Percentiles rank a stretch among this genome's conserved stretches.
phyloP scores from a whole-genome alignment of 306 rosid genomes.

The Comarum palustre region DNA sequence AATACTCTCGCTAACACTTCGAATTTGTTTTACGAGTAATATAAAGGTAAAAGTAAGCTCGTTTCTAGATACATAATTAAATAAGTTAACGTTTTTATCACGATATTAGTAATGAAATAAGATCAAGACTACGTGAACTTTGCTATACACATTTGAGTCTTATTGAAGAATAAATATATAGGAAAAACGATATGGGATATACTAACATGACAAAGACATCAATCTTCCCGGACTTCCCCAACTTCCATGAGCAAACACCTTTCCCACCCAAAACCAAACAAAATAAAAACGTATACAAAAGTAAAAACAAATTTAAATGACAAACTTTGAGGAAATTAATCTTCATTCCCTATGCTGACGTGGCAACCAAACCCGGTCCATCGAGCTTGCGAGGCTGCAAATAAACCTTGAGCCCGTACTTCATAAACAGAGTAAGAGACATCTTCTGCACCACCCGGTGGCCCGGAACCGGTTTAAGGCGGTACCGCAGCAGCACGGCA shows the following conservation, averaged over 20 bases:
- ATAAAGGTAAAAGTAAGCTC: no score
- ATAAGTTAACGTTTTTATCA: no score
- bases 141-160: neutral
- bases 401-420: constrained; percentile 68
- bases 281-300: neutral
- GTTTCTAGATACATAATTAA: no score
- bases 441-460: constrained; percentile 84
- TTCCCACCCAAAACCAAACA: constrained; percentile 23
- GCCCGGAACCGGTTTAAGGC: constrained; percentile 68
- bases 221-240: constrained; percentile 30
- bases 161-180: constrained; percentile 31
- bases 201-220: constrained; percentile 16
- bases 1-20: constrained; percentile 26
- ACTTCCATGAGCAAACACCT: constrained; percentile 37
- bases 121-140: neutral
- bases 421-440: constrained; percentile 88
- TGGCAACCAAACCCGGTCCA: constrained; percentile 6
- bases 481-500: constrained; percentile 76
- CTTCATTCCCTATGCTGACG: constrained; percentile 2
- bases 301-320: constrained; percentile 23
- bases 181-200: constrained; percentile 29
- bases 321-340: neutral
- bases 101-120: no score
- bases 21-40: no score
- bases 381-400: constrained; percentile 62